Base-by-base conservation (phyloP, 345 rosid species). In the Pistacia integerrima region DNA sequence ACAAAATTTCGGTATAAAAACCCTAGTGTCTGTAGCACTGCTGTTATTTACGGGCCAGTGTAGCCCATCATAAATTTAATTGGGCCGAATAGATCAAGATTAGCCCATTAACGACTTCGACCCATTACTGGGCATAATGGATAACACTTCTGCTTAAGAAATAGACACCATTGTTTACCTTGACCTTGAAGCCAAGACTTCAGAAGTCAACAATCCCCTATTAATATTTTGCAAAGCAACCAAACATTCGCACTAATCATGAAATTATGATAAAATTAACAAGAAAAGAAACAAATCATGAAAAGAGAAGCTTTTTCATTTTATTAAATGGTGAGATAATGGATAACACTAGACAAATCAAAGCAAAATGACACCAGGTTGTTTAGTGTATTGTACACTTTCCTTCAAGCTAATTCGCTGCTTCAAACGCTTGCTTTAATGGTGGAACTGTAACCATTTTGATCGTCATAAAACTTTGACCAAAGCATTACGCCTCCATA, bases 401-500 rank as follows among this genome's bases (percentile, higher is more conserved):
- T 38, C 46, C 68, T 64, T 18, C 1, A 64, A 11, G 16, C 0
- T 8, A 38, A 64, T 10, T 36, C 36, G 44, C 16, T 3, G 49
- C 67, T 60, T 81, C 78, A 90, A 22, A 88, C 87, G 55, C 76
- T 74, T 2, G 11, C 61, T 57, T 61, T 33, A 67, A 82, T 86
- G 72, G 91, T 61, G 20, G 77, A 52, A 59, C 90, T 87, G 11
- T 89, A 91, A 9, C 88, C 88, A 64, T 73, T 86, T 62, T 64
- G 46, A 79, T 85, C 82, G 69, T 86, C 91, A 33, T 69, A 86
- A 11, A 81, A 88, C 72, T 79, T 87, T 38, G 82, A 81, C 93
- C 93, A 91, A 64, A 91, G 86, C 91, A 89, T 89, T 0, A 89
- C 84, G 11, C 94, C 90, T 22, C 93, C 94, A 75, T 91, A 89